phyloP scores from a whole-genome alignment of 371 early-diverging fungal species.

The Mucor lusitanicus region DNA sequence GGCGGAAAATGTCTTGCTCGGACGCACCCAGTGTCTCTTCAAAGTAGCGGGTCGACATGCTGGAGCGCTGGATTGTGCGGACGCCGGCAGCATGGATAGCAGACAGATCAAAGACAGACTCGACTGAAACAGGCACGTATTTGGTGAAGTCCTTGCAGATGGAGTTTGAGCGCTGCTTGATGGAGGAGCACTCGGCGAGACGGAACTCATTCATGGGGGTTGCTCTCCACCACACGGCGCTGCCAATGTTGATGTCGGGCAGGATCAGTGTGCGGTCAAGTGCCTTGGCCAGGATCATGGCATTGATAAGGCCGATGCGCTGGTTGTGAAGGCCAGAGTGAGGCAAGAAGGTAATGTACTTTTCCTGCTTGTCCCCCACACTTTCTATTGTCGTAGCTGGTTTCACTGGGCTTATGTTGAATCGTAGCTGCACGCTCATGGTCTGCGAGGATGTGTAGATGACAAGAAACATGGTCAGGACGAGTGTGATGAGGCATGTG shows the following conservation, averaged over 20 bases:
- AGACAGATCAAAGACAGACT: conserved; percentile 40
- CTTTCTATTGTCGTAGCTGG: not conserved
- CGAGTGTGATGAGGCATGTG: conserved; percentile 12
- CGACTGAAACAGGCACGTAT: conserved; percentile 41
- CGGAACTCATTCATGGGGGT: conserved; percentile 5
- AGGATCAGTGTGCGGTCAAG: conserved; percentile 59
- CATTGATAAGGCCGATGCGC: conserved; percentile 57
- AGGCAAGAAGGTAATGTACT: conserved; percentile 57
- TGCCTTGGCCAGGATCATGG: conserved; percentile 54
- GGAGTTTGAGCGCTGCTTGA: conserved; percentile 2
- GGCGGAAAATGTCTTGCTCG: conserved; percentile 24
- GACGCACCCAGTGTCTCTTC: conserved; percentile 8
- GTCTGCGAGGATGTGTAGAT: conserved; percentile 22
- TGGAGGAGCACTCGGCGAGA: conserved; percentile 9
- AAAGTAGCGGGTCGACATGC: conserved; percentile 36
- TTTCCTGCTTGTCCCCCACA: conserved; percentile 14
- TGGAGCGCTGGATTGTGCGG: conserved; percentile 27
- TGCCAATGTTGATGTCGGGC: conserved; percentile 48
- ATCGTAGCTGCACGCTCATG: conserved; percentile 18
- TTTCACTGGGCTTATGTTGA: conserved; percentile 8
- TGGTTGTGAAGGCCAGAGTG: conserved; percentile 68
- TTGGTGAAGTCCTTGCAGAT: conserved; percentile 41
- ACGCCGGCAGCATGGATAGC: conserved; percentile 27
- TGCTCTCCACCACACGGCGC: conserved; percentile 36
- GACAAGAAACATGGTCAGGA: conserved; percentile 16